Percentiles rank a stretch among this genome's conserved stretches.
phyloP scores from a whole-genome alignment of 345 rosid genomes.

The Euphorbia tirucalli region DNA sequence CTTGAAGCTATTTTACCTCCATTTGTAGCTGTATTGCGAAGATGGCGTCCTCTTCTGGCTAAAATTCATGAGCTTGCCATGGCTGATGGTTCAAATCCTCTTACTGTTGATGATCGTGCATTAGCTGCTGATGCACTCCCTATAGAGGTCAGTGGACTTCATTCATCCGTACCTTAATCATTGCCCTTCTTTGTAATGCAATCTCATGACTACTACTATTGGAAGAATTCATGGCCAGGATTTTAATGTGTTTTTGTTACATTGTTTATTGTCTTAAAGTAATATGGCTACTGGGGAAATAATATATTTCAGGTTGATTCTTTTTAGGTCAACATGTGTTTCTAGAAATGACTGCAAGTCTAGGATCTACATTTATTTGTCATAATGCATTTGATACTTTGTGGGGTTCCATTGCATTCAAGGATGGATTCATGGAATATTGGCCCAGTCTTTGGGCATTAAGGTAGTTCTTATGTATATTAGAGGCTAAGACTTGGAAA shows the following conservation, averaged over 20 bases:
- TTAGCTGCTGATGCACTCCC: slow-evolving; percentile 93
- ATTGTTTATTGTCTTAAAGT: not conserved
- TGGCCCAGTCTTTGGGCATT: not conserved
- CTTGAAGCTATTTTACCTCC: slow-evolving; percentile 95
- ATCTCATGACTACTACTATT: not conserved
- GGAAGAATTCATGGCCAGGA: too few species aligned
- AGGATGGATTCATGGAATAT: slow-evolving; percentile 7
- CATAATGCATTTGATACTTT: not conserved
- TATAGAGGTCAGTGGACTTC: slow-evolving; percentile 60
- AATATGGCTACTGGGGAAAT: not conserved
- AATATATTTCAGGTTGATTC: not conserved
- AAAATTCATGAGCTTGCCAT: slow-evolving; percentile 98
- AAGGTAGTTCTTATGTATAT: not conserved
- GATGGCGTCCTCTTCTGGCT: slow-evolving; percentile 98
- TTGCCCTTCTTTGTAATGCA: not conserved
- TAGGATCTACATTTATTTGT: not conserved
- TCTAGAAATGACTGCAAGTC: not conserved
- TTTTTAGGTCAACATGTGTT: not conserved
- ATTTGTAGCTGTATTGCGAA: slow-evolving; percentile 91
- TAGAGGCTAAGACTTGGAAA: not conserved
- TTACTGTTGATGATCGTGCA: slow-evolving; percentile 86
- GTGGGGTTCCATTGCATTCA: not conserved
- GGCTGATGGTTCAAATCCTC: slow-evolving; percentile 97
- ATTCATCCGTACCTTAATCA: slow-evolving; percentile 10
- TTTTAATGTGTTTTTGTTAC: not conserved